These are phyloP conservation scores for Aureobasidium mangrovei DNA, from an alignment of 2,329 filamentous ascomycete species.

Conservation along the genomic window DNA sequence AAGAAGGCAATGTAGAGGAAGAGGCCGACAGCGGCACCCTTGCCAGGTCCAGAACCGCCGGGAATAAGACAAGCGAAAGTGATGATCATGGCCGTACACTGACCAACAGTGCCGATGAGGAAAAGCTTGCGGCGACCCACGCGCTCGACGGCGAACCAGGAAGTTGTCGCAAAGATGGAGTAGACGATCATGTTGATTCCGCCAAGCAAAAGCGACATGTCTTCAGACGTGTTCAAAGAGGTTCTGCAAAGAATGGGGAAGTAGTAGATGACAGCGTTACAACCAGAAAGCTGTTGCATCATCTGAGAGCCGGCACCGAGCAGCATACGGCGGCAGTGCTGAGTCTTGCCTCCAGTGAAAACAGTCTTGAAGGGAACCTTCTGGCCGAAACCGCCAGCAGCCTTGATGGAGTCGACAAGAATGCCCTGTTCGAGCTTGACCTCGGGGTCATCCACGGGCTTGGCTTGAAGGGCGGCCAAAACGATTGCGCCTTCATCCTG, in stretches of 20 bases:
- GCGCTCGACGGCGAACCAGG: slow-evolving; percentile 57
- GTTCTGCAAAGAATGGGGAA: slow-evolving; percentile 34
- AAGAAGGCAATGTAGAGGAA: slow-evolving; percentile 64
- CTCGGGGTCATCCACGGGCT: slow-evolving; percentile 7
- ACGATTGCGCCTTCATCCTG: slow-evolving; percentile 17
- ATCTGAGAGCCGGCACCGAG: slow-evolving; percentile 52
- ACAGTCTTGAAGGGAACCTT: slow-evolving; percentile 43
- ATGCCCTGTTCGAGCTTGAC: slow-evolving; percentile 49
- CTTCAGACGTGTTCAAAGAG: slow-evolving; percentile 42
- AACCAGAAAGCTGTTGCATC: slow-evolving; percentile 54
- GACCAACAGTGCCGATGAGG: slow-evolving; percentile 39
- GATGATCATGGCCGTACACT: slow-evolving; percentile 46
- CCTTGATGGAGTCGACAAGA: slow-evolving; percentile 50
- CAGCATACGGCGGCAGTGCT: slow-evolving; percentile 57
- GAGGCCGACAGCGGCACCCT: slow-evolving; percentile 50
- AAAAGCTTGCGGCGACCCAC: slow-evolving; percentile 44
- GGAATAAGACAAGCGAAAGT: slow-evolving; percentile 35
- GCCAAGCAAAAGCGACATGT: slow-evolving; percentile 36
- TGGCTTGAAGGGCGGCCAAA: slow-evolving; percentile 17
- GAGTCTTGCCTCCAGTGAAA: slow-evolving; percentile 50
- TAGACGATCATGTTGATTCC: slow-evolving; percentile 50
- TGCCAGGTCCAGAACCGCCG: slow-evolving; percentile 22
- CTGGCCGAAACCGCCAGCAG: slow-evolving; percentile 33
- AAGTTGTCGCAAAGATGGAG: slow-evolving; percentile 47
- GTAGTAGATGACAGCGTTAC: slow-evolving; percentile 39